These are phyloP conservation scores for Lupinus albus DNA, from an alignment of 306 rosid genomes.

Conservation along the genomic window DNA sequence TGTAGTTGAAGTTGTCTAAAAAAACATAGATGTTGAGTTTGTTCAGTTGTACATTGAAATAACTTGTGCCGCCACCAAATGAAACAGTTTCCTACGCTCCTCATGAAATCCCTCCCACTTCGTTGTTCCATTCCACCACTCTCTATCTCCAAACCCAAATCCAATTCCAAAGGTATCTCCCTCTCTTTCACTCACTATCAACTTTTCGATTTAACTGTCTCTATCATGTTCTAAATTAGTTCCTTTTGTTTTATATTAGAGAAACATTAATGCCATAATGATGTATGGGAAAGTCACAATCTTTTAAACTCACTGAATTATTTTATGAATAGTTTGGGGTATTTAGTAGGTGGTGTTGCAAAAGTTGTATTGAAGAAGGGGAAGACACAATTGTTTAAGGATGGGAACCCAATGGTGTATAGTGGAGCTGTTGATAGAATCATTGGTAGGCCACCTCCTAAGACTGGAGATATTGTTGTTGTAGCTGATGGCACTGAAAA, in stretches of 20 bases:
- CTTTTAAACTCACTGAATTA: constrained; percentile 40
- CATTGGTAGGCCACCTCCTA: constrained; percentile 88
- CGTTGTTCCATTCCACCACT: constrained; percentile 67
- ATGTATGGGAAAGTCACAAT: constrained; percentile 28
- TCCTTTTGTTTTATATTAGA: not conserved
- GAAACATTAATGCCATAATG: not conserved
- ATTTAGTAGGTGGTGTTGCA: constrained; percentile 66
- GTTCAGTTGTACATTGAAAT: too few species aligned
- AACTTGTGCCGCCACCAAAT: constrained; percentile 24
- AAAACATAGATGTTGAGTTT: too few species aligned
- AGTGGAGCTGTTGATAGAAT: constrained; percentile 96
- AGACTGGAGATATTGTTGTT: constrained; percentile 80
- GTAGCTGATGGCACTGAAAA: constrained; percentile 87
- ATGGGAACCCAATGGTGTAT: constrained; percentile 96
- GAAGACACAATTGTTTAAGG: constrained; percentile 91
- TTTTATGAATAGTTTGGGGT: constrained; percentile 43
- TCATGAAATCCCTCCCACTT: constrained; percentile 55
- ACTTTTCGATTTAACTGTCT: too few species aligned
- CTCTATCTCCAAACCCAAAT: constrained; percentile 50
- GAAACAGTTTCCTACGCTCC: constrained; percentile 63
- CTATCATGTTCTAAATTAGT: too few species aligned
- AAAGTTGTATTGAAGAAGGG: constrained; percentile 90
- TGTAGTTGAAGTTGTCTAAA: too few species aligned
- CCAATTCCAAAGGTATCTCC: constrained; percentile 54
- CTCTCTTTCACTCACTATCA: too few species aligned